Evolutionary conservation across 768 basidiomycete genomes (phyloP), one percentile per base, ranked within the genome.

Genomic region (Tephrocybe rancida): DNA sequence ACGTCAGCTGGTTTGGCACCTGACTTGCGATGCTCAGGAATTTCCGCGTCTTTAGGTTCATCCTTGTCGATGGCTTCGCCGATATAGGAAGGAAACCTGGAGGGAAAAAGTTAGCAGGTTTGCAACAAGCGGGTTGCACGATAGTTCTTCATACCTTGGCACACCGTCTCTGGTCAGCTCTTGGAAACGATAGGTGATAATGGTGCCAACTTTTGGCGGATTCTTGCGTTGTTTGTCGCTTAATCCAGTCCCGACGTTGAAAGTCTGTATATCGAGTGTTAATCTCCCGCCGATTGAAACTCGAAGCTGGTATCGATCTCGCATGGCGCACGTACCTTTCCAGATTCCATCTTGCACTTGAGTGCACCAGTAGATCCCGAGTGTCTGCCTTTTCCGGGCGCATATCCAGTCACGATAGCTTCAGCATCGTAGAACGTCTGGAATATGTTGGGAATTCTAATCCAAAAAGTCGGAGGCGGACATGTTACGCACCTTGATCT

Each of bases 351-450:
- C 61, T 76, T 77, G 63, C 82, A 84, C 54, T 76, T 80, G 35
- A 83, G 61, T 9, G 78, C 77, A 11, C 81, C 82, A 2, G 74
- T 78, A 9, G 67, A 65, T 19, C 81, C 82, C 34, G 72, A 70
- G 59, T 82, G 68, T 53, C 71, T 77, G 1, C 83, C 82, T 63
- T 79, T 80, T 34, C 81, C 76, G 52, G 79, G 72, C 5, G 68
- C 71, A 59, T 88, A 81, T 1, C 87, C 87, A 3, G 73, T 81
- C 6, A 85, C 81, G 29, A 78, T 57, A 13, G 83, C 83, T 61
- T 85, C 83, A 1, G 81, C 83, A 57, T 85, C 83, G 60, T 81
- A 82, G 64, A 84, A 85, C 3, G 81, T 80, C 76, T 78, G 45
- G 3, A 37, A 10, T 38, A 19, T 41, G n/a, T 41, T 24, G 5